Evolutionary conservation across 768 basidiomycete species (phyloP), one percentile per base, ranked within the genome.

Genomic region (Mycena galericulata): DNA sequence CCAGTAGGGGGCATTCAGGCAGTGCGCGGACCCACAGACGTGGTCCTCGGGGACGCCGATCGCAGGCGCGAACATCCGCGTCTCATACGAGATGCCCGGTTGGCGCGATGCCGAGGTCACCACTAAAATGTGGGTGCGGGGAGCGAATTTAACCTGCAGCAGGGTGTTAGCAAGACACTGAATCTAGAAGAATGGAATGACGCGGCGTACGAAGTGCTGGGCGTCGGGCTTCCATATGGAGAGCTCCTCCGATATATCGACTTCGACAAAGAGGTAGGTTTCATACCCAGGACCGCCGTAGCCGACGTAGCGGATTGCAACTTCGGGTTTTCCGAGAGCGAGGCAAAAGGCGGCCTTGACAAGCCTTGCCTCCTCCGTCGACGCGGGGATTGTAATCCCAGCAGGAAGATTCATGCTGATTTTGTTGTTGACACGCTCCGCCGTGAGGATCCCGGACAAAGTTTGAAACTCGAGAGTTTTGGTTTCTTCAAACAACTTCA

Each of bases 1-100:
- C 67, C 67, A 68, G 18, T 63, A 68, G 5, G 67, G 67, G 6
- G 67, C 67, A 24, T 64, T 63, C 12, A 68, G 43, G 30, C 67
- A 68, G 22, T 68, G 62, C 20, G 67, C 67, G 7, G 67, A 68
- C 12, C 67, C 67, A 20, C 67, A 68, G 43, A 40, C 67, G 22
- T 68, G 67, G 20, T 68, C 67, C 36, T 68, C 67, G 15, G 20
- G 56, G 3, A 63, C 56, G 11, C 67, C 67, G 34, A 68, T 51
- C 1, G 38, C 30, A 3, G 67, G 67, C 3, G 49, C 67, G 43
- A 68, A 68, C 67, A 68, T 68, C 3, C 67, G 67, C 8, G 62
- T 68, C 36, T 63, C 61, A 26, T 68, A 68, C n/a, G 62, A 49
- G 17, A 68, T 59, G 1, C 61, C 67, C 5, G 3, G 17, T 15